Conservation (phyloP, 129 eudicot genomes). For the Chrysanthemum makinoi region DNA sequence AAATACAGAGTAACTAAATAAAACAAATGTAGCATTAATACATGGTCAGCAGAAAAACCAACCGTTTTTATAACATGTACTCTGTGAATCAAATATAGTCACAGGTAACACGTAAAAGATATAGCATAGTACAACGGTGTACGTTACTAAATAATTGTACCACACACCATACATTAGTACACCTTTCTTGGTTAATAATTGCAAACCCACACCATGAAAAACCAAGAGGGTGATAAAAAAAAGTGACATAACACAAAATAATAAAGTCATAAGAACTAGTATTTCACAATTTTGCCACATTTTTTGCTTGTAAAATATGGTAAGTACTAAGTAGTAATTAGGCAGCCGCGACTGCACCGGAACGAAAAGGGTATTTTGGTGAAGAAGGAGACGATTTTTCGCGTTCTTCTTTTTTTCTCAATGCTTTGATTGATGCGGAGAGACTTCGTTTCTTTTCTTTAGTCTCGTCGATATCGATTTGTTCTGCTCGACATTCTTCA, state of each 20-base stretch:
- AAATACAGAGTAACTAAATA: background rate
- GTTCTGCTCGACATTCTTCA: slow-evolving; percentile 57
- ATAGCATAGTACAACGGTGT: slow-evolving; percentile 17
- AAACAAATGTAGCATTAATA: background rate
- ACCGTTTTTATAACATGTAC: slow-evolving; percentile 21
- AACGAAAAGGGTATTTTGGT: slow-evolving; percentile 38
- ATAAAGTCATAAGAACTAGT: background rate
- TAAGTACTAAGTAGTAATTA: slow-evolving; percentile 8
- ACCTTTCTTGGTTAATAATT: slow-evolving; percentile 13
- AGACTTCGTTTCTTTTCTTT: slow-evolving; percentile 46
- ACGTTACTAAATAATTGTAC: slow-evolving; percentile 14
- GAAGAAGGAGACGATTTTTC: slow-evolving; percentile 35
- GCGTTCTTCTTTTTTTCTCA: slow-evolving; percentile 54
- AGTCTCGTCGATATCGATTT: slow-evolving; percentile 55
- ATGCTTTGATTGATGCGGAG: slow-evolving; percentile 42
- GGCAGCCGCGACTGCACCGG: slow-evolving; percentile 60
- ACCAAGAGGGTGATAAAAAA: slow-evolving; percentile 14
- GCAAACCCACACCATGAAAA: slow-evolving; percentile 16
- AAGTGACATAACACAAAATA: slow-evolving; percentile 20
- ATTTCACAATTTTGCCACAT: background rate
- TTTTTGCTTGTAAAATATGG: background rate
- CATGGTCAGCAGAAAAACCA: background rate
- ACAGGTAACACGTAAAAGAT: slow-evolving; percentile 27
- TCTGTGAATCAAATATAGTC: slow-evolving; percentile 21
- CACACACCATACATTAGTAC: slow-evolving; percentile 11